Evolutionary conservation across 257 asterid species (phyloP).

Genomic region (Ballota nigra): DNA sequence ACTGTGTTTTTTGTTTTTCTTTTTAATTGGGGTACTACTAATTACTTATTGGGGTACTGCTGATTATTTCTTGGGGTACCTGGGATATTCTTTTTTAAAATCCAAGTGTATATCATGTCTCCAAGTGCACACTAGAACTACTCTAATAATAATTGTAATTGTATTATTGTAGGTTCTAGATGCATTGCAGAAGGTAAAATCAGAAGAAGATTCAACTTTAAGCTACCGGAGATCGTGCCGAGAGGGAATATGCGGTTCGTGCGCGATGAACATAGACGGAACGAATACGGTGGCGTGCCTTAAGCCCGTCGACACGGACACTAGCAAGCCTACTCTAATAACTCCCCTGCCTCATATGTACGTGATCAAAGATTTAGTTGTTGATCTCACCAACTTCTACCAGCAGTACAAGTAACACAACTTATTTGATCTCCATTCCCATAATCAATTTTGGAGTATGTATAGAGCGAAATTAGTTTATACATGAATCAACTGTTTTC

Average conservation of each 20-base stretch:
- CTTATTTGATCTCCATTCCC: too few species aligned
- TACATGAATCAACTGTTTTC: too few species aligned
- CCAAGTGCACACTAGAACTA: too few species aligned
- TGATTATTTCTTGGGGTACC: too few species aligned
- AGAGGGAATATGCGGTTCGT: constrained; percentile 81
- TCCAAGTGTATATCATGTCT: too few species aligned
- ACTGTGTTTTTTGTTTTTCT: too few species aligned
- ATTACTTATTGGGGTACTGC: too few species aligned
- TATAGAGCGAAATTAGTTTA: too few species aligned
- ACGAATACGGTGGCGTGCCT: constrained; percentile 77
- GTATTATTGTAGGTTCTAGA: constrained; percentile 54
- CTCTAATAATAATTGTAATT: too few species aligned
- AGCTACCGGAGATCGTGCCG: constrained; percentile 71
- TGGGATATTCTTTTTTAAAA: too few species aligned
- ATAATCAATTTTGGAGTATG: too few species aligned
- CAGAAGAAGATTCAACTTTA: constrained; percentile 56
- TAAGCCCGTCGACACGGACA: constrained; percentile 57
- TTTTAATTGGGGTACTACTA: too few species aligned
- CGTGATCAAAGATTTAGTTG: constrained; percentile 78
- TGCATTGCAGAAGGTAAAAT: constrained; percentile 64
- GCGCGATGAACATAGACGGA: constrained; percentile 79
- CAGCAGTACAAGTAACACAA: constrained; percentile 65
- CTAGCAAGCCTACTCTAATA: constrained; percentile 42
- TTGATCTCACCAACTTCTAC: constrained; percentile 74
- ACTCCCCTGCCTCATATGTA: constrained; percentile 82